Conservation (phyloP, 2,329 filamentous ascomycete genomes). For the Colletotrichum gigasporum region DNA sequence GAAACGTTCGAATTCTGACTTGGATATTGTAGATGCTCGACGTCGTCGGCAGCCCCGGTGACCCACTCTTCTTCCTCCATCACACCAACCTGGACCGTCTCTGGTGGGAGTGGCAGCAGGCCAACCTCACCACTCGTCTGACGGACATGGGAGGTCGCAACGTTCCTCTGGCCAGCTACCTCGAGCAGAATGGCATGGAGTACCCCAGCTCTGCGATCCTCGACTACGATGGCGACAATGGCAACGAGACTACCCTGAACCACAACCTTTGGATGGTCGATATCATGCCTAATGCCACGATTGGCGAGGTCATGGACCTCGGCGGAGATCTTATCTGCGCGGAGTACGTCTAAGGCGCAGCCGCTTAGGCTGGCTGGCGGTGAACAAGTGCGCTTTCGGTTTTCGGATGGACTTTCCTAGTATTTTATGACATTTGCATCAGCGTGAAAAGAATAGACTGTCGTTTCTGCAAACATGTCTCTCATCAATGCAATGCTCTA, state of each 20-base stretch:
- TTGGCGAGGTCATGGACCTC: slow-evolving; percentile 42
- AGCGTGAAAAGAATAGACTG: neutral
- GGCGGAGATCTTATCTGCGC: slow-evolving; percentile 35
- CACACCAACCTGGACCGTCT: slow-evolving; percentile 24
- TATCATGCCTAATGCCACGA: slow-evolving; percentile 35
- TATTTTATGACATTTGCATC: neutral
- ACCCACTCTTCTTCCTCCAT: slow-evolving; percentile 27
- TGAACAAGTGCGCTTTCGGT: too few species aligned
- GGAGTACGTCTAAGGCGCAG: slow-evolving; percentile 35
- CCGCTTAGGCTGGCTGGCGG: too few species aligned
- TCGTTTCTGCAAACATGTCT: too few species aligned
- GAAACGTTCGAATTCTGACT: neutral
- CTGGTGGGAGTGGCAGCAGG: slow-evolving; percentile 27
- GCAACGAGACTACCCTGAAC: slow-evolving; percentile 35
- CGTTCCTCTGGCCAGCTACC: slow-evolving; percentile 10
- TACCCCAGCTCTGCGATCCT: neutral
- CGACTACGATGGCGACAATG: slow-evolving; percentile 30
- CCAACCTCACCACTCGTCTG: slow-evolving; percentile 23
- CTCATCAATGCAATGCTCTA: too few species aligned
- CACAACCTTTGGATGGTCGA: slow-evolving; percentile 40
- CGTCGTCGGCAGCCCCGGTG: slow-evolving; percentile 19
- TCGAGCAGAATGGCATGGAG: slow-evolving; percentile 15
- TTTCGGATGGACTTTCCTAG: too few species aligned
- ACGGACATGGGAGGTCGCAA: slow-evolving; percentile 14
- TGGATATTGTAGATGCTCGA: slow-evolving; percentile 8